Conservation (phyloP, 2,329 filamentous ascomycete genomes). For the Colletotrichum ledebouriae region DNA sequence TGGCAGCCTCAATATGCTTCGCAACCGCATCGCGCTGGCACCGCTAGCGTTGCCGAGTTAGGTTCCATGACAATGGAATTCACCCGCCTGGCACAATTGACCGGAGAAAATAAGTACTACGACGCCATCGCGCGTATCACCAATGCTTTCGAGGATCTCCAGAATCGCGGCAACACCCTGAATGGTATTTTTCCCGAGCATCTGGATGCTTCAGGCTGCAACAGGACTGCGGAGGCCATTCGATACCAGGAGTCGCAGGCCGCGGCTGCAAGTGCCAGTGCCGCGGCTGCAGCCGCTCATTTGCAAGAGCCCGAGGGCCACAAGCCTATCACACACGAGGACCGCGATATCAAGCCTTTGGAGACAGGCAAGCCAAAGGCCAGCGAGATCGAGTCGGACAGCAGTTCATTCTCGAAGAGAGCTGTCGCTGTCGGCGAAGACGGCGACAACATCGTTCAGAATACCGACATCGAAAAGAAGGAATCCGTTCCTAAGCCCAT, state of each 20-base stretch:
- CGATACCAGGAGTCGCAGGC: constrained; percentile 51
- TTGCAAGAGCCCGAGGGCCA: constrained; percentile 48
- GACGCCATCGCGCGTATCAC: constrained; percentile 91
- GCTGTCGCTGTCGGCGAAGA: constrained; percentile 46
- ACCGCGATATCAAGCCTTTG: constrained; percentile 26
- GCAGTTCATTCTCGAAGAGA: not conserved
- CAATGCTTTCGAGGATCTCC: constrained; percentile 80
- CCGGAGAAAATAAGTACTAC: constrained; percentile 85
- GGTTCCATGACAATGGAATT: constrained; percentile 90
- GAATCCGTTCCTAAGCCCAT: constrained; percentile 23
- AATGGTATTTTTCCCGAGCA: constrained; percentile 85
- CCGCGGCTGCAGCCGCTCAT: constrained; percentile 21
- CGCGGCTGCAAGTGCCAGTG: constrained; percentile 48
- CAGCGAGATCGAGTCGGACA: not conserved
- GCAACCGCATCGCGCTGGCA: constrained; percentile 73
- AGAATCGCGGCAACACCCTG: constrained; percentile 76
- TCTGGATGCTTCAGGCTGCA: constrained; percentile 85
- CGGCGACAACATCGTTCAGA: constrained; percentile 47
- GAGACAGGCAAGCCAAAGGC: constrained; percentile 26
- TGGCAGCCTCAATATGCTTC: constrained; percentile 78
- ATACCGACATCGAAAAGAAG: constrained; percentile 25
- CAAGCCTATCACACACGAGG: constrained; percentile 22
- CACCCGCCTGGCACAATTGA: constrained; percentile 88
- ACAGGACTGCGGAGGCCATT: constrained; percentile 61
- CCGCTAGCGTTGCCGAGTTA: constrained; percentile 76